Evolutionary conservation across 441 rosid genomes (phyloP), one percentile per base, ranked within the genome.

Genomic region (Erysimum cheiri): DNA sequence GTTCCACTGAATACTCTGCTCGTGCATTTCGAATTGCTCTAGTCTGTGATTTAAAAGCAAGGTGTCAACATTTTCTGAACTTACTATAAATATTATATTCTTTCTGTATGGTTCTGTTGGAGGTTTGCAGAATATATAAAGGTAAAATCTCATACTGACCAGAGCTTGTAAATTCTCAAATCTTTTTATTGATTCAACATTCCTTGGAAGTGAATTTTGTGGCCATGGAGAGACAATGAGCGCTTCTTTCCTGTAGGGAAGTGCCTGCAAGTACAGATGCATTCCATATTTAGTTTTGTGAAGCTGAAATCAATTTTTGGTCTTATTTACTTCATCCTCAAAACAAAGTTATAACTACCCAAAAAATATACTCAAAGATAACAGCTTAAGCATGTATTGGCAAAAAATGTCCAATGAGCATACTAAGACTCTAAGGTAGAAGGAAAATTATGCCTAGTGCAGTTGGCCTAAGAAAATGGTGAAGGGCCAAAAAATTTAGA

Each of bases 1-100:
- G 98, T 80, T 91, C 98, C 78, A 94, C 96, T 32, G 96, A 84
- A 73, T 90, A 94, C 85, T 94, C 99, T 36, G 99, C 97, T 77
- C 97, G 84, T 64, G 86, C 98, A 86, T 90, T 90, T 49, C 98
- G 85, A 64, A 91, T 87, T 72, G 96, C 95, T 79, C 85, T 85
- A 19, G 96, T 94, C 98, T 94, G 77, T 50, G 37, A 58, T 65
- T 9, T 47, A 28, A 15, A 50, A 22, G 36, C 49, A 63, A 17
- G 24, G 62, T 64, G 48, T 75, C 60, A 64, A 65, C 57, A 69
- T 19, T 4, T 36, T 52, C 13, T 33, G 19, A 28, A 19, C 22
- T 19, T 15, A 46, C 12, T 22, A n/a, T 22, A 29, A 40, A 50
- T 8, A 29, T 1, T n/a, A 60, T 32, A 22, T 43, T 13, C 9